phyloP scores from a whole-genome alignment of 345 rosid genomes.

The Populus nigra region DNA sequence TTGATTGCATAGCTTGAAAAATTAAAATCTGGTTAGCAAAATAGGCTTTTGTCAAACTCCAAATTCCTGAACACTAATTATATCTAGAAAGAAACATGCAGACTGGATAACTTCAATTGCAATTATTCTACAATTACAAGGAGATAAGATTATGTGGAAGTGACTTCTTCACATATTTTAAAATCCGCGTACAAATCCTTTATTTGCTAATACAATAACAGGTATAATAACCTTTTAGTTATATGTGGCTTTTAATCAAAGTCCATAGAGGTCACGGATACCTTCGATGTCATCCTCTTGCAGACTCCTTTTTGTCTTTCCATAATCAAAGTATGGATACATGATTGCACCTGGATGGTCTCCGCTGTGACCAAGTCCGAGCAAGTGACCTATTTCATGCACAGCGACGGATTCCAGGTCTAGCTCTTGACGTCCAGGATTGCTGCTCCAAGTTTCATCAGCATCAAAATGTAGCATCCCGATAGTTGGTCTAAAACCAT shows the following conservation, averaged over 20 bases:
- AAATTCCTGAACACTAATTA: no score
- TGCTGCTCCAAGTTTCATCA: constrained; percentile 22
- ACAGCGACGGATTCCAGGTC: constrained; percentile 32
- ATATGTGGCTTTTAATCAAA: not conserved
- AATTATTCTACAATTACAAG: no score
- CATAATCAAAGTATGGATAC: constrained; percentile 10
- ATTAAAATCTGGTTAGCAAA: no score
- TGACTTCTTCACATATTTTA: no score
- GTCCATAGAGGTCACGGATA: constrained; percentile 2
- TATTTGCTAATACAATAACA: no score
- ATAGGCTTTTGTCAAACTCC: no score
- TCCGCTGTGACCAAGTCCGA: constrained; percentile 24
- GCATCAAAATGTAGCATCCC: constrained; percentile 29
- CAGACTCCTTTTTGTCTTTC: constrained; percentile 1
- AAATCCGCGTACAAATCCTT: no score
- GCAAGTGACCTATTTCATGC: constrained; percentile 31
- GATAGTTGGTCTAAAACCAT: constrained; percentile 9
- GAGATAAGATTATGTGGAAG: no score
- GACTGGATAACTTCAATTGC: no score
- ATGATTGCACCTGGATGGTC: constrained; percentile 19
- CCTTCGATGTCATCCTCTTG: constrained; percentile 3
- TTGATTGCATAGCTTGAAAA: no score
- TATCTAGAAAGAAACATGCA: no score
- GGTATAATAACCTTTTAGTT: no score
- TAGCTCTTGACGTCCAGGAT: constrained; percentile 6